Conservation (phyloP, 1,284 basidiomycete genomes). For the Apiotrichum porosum region DNA sequence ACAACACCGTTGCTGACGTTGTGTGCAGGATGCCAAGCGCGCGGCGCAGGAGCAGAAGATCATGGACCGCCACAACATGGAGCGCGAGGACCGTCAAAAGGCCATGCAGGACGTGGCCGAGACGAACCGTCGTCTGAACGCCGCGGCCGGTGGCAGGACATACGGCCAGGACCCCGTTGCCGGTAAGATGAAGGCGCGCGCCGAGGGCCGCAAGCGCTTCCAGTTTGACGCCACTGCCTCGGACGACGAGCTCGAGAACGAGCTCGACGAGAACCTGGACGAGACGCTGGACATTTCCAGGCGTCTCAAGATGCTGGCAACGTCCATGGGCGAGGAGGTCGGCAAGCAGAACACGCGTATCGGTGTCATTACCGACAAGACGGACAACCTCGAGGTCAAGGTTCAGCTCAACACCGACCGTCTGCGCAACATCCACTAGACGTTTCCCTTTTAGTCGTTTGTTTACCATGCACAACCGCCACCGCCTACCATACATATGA, state of each 20-base stretch:
- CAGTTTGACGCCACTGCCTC: conserved; percentile 92
- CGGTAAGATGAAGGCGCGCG: conserved; percentile 3
- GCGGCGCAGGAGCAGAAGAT: conserved; percentile 85
- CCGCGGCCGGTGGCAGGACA: conserved; percentile 56
- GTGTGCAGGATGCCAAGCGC: conserved; percentile 67
- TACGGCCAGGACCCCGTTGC: neutral
- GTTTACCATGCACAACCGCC: too few species aligned
- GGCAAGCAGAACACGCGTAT: conserved; percentile 45
- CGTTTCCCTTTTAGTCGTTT: too few species aligned
- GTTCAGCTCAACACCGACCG: conserved; percentile 48
- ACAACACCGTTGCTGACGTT: neutral
- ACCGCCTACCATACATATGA: too few species aligned
- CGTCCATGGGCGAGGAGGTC: conserved; percentile 55
- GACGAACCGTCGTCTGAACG: conserved; percentile 78
- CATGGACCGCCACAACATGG: conserved; percentile 80
- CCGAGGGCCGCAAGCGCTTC: conserved; percentile 54
- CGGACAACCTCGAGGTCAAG: conserved; percentile 47
- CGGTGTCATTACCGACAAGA: conserved; percentile 48
- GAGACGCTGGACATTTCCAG: conserved; percentile 79
- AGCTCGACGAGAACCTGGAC: conserved; percentile 85
- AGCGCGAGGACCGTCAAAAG: conserved; percentile 77
- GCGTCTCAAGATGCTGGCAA: conserved; percentile 76
- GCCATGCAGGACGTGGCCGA: conserved; percentile 80
- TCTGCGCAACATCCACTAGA: conserved; percentile 43
- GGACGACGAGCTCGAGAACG: conserved; percentile 80